These are phyloP conservation scores for Taphrina pruni DNA, from an alignment of 1,139 yeast species.

Conservation along the genomic window DNA sequence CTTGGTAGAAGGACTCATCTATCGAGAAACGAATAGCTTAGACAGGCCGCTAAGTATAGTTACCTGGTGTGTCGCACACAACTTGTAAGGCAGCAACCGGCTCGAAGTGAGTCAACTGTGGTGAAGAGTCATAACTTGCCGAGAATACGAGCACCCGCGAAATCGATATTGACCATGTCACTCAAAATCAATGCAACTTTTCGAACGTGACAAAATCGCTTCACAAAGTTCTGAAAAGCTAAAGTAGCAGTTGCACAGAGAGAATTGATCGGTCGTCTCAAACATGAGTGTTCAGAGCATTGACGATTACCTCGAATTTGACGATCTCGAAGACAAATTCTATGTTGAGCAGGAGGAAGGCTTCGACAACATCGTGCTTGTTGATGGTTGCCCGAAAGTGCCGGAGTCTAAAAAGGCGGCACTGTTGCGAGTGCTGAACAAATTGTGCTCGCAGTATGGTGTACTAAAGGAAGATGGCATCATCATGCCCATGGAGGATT, in stretches of 20 bases:
- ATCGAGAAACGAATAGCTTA: too few species aligned
- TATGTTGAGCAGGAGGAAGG: conserved; percentile 66
- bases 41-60: too few species aligned
- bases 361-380: conserved; percentile 79
- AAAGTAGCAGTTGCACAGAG: neutral
- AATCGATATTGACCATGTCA: conserved; percentile 18
- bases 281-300: conserved; percentile 56
- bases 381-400: conserved; percentile 95
- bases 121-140: neutral
- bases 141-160: conserved; percentile 4
- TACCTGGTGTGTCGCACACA: too few species aligned
- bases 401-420: conserved; percentile 87
- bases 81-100: too few species aligned
- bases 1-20: neutral
- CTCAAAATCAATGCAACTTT: neutral
- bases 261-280: neutral
- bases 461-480: conserved; percentile 70
- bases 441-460: conserved; percentile 76
- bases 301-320: conserved; percentile 72
- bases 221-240: conserved; percentile 3
- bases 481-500: conserved; percentile 80
- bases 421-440: conserved; percentile 81
- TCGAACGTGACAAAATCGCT: neutral
- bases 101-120: neutral
- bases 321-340: conserved; percentile 83